These are phyloP conservation scores for Paramecium bursaria DNA, from an alignment of 73 alveolate genomes.

Conservation along the genomic window DNA sequence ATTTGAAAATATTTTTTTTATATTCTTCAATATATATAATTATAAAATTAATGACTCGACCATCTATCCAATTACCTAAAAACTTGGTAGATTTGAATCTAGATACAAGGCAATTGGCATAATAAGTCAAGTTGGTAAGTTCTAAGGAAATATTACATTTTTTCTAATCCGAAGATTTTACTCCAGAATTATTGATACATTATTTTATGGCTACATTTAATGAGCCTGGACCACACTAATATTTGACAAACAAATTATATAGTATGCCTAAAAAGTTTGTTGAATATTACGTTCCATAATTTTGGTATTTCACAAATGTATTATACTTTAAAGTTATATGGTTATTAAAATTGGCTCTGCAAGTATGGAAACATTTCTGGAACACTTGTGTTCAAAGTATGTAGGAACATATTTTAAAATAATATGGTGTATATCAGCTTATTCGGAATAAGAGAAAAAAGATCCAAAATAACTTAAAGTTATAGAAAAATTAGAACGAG, in stretches of 20 bases:
- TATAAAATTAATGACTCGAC: slow-evolving; percentile 11
- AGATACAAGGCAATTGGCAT: slow-evolving; percentile 7
- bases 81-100: slow-evolving; percentile 17
- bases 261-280: slow-evolving; percentile 45
- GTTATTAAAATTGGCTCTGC: slow-evolving; percentile 17
- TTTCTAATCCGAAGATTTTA: slow-evolving; percentile 36
- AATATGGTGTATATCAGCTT: slow-evolving; percentile 41
- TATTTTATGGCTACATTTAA: slow-evolving; percentile 56
- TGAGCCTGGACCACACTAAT: slow-evolving; percentile 61
- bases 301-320: too few relatives aligned
- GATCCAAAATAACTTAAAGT: neutral
- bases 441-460: slow-evolving; percentile 28
- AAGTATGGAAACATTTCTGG: slow-evolving; percentile 60
- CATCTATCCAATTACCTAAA: neutral
- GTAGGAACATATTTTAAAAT: slow-evolving; percentile 34
- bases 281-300: slow-evolving; percentile 51
- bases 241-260: slow-evolving; percentile 34
- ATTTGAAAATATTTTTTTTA: neutral
- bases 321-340: too few relatives aligned
- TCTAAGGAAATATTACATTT: neutral
- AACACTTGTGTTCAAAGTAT: slow-evolving; percentile 23
- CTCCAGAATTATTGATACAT: slow-evolving; percentile 58
- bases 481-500: slow-evolving; percentile 9
- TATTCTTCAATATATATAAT: neutral
- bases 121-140: neutral